phyloP scores from a whole-genome alignment of 441 rosid species.

The Gossypium davidsonii region DNA sequence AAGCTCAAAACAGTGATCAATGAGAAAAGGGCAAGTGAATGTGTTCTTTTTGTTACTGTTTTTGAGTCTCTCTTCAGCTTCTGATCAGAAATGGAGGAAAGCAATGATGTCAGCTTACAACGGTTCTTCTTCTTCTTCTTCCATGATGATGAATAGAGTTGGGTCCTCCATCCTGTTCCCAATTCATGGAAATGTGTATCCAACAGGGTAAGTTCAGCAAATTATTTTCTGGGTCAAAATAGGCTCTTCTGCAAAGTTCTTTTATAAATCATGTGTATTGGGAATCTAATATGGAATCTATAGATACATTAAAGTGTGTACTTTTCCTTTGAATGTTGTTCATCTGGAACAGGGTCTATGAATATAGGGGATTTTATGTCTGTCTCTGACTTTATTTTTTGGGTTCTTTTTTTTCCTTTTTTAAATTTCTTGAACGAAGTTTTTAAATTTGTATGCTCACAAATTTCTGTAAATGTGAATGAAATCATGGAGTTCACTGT shows the following conservation, averaged over 20 bases:
- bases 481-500: not conserved
- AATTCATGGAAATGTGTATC: conserved; percentile 20
- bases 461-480: not conserved
- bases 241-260: not conserved
- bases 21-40: conserved; percentile 1
- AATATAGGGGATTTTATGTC: not conserved
- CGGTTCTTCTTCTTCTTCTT: conserved; percentile 2
- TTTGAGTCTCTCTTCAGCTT: conserved; percentile 4
- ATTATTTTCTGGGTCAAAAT: not conserved
- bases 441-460: not conserved
- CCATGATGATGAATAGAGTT: conserved; percentile 4
- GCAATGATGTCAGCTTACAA: conserved; percentile 1
- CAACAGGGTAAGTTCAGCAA: conserved; percentile 9
- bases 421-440: too few relatives aligned
- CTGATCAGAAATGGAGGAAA: conserved; percentile 19
- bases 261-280: not conserved
- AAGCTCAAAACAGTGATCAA: not conserved
- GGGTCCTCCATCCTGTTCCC: conserved; percentile 16
- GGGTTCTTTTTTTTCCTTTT: too few relatives aligned
- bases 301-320: not conserved
- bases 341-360: not conserved
- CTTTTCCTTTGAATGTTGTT: not conserved
- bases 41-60: conserved; percentile 11
- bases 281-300: not conserved
- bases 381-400: not conserved